Evolutionary conservation across 495 filamentous ascomycete species (phyloP), one percentile per base, ranked within the genome.

Genomic region (Xylaria longipes): DNA sequence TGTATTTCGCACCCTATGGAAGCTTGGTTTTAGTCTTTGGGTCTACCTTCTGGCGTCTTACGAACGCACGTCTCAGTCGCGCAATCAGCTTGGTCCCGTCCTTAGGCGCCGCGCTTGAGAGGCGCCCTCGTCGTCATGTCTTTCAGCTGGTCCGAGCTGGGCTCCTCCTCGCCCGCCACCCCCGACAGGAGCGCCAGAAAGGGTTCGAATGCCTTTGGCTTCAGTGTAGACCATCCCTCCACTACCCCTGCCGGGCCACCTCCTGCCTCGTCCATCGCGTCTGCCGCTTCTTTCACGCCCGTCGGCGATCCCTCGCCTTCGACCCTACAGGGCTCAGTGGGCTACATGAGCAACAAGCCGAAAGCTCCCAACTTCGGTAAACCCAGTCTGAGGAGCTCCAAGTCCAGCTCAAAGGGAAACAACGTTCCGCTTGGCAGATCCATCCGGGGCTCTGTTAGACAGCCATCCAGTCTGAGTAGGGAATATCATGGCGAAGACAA

Each of bases 201-300:
- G 69, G 31, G 63, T 54, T 69, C 65, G 4, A 72, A 69, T 64
- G 25, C 72, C 56, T 79, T 78, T 69, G 72, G 73, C 27, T 76
- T 65, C 54, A 69, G 71, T 57, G 76, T 67, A 63, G 78, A 81
- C 8, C 72, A 90, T 76, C 85, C 89, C 41, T 94, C 94, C 0
- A 95, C 91, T 1, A 95, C 94, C 27, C 94, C 94, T 56, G 89
- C 90, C 33, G 92, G 90, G 12, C 89, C 87, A 60, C 93, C 94
- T 17, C 92, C 92, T 29, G 6, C 27, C 52, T 89, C 89, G 3
- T 35, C 41, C 37, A 35, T 29, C 27, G 78, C 80, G 17, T 88
- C 88, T 45, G 81, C 86, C 12, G 84, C 84, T 27, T 94, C 93
- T 39, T 94, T 94, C 79, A 93, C 91, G 35, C 93, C 93, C 14